Percentiles rank a stretch among this genome's conserved stretches.
Conservation (phyloP, 192 early-diverging fungal species). For the Coemansia sp. region DNA sequence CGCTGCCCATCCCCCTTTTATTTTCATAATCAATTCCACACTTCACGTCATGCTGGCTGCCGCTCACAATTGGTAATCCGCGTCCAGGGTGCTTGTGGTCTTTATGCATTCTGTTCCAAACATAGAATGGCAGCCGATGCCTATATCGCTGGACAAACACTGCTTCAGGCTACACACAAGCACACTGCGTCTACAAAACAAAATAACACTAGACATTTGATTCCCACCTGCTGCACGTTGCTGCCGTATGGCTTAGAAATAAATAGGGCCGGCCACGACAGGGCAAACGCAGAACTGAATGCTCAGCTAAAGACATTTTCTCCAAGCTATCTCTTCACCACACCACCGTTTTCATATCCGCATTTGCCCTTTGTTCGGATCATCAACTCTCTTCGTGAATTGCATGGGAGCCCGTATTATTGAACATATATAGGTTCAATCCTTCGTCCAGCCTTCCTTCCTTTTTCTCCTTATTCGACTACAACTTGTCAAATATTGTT, state of each 20-base stretch:
- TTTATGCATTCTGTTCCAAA: constrained; percentile 24
- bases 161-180: not conserved
- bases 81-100: constrained; percentile 8
- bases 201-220: not conserved
- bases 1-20: not conserved
- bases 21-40: constrained; percentile 8
- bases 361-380: not conserved
- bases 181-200: constrained; percentile 2
- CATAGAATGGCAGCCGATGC: constrained; percentile 21
- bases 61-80: constrained; percentile 18
- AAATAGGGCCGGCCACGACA: constrained; percentile 10
- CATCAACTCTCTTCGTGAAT: constrained; percentile 1
- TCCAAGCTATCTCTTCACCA: not conserved
- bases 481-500: not conserved
- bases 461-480: not conserved
- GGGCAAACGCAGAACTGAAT: not conserved
- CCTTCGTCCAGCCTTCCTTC: not conserved
- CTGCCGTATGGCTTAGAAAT: constrained; percentile 17
- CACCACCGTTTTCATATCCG: constrained; percentile 9
- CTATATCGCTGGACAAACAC: constrained; percentile 10
- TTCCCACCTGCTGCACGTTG: constrained; percentile 8
- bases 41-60: constrained; percentile 3
- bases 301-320: constrained; percentile 3
- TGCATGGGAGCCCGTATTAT: constrained; percentile 2
- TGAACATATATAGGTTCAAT: not conserved